A percentile compares a stretch with the other conserved stretches of the same genome.
These are phyloP conservation scores for Starmerella asiatica DNA, from an alignment of 805 yeast species.

Conservation along the genomic window DNA sequence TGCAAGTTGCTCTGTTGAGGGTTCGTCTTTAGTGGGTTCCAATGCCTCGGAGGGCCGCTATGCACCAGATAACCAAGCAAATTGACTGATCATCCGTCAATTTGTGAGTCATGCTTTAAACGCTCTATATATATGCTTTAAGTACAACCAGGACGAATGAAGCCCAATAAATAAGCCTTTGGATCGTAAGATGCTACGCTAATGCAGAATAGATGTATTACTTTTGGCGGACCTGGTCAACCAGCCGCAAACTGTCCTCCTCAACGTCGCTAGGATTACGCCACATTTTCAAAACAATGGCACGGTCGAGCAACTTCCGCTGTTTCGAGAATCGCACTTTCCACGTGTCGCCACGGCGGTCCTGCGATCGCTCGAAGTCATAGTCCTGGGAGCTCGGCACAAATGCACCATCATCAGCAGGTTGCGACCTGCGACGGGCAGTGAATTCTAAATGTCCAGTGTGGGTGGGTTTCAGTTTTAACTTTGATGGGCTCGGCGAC, in stretches of 20 bases:
- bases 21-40: too few species aligned
- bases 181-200: too few species aligned
- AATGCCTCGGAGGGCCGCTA: too few species aligned
- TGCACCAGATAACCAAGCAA: too few species aligned
- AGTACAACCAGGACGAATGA: too few species aligned
- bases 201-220: too few species aligned
- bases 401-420: conserved; percentile 1
- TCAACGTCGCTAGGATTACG: conserved; percentile 31
- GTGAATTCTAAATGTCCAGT: not conserved
- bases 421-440: not conserved
- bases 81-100: too few species aligned
- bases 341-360: conserved; percentile 46
- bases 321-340: conserved; percentile 37
- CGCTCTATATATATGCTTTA: too few species aligned
- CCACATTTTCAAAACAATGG: conserved; percentile 34
- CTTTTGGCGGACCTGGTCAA: conserved; percentile 1
- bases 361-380: conserved; percentile 25
- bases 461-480: not conserved
- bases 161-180: too few species aligned
- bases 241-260: conserved; percentile 23
- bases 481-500: not conserved
- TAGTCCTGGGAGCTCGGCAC: conserved; percentile 21
- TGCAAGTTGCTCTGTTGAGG: too few species aligned
- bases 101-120: too few species aligned
- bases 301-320: conserved; percentile 30